A percentile compares a stretch with the other conserved stretches of the same genome.
Conservation (phyloP, 352 stramenopile species). For the Pythium phragmiticola region DNA sequence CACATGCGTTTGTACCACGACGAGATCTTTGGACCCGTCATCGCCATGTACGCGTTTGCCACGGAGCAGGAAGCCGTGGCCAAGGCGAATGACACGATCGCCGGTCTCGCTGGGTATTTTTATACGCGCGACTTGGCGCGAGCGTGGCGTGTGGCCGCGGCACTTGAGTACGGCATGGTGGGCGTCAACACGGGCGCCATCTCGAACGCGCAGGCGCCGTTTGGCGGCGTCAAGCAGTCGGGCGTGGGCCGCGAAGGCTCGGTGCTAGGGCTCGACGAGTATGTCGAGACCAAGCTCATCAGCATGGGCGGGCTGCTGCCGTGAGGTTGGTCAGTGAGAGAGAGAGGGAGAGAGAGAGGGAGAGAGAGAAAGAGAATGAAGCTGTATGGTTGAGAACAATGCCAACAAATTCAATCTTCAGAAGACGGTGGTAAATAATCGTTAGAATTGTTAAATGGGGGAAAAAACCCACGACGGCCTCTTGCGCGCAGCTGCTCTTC, state of each 20-base stretch:
- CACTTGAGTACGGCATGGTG: slow-evolving; percentile 93
- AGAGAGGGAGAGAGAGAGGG: no score
- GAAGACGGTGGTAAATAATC: slow-evolving; percentile 12
- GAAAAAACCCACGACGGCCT: no score
- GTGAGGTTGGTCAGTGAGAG: neutral
- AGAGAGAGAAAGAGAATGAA: neutral
- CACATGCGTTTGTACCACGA: slow-evolving; percentile 91
- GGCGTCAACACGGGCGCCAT: slow-evolving; percentile 93
- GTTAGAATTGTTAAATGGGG: no score
- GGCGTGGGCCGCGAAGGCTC: slow-evolving; percentile 90
- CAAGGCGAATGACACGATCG: slow-evolving; percentile 91
- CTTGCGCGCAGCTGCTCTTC: slow-evolving; percentile 9
- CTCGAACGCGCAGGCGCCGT: slow-evolving; percentile 86
- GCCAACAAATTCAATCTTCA: neutral
- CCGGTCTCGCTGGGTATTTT: slow-evolving; percentile 94
- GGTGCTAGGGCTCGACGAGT: slow-evolving; percentile 91
- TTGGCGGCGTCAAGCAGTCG: slow-evolving; percentile 91
- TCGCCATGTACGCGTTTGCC: slow-evolving; percentile 92
- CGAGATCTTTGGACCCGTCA: slow-evolving; percentile 97
- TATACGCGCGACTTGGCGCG: slow-evolving; percentile 90
- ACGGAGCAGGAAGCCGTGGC: slow-evolving; percentile 93
- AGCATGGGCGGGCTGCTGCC: slow-evolving; percentile 61
- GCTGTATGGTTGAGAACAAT: neutral
- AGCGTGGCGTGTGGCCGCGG: slow-evolving; percentile 86
- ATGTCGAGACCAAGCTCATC: slow-evolving; percentile 97